phyloP scores from a whole-genome alignment of 2,329 filamentous ascomycete genomes.

The Venturia nashicola region DNA sequence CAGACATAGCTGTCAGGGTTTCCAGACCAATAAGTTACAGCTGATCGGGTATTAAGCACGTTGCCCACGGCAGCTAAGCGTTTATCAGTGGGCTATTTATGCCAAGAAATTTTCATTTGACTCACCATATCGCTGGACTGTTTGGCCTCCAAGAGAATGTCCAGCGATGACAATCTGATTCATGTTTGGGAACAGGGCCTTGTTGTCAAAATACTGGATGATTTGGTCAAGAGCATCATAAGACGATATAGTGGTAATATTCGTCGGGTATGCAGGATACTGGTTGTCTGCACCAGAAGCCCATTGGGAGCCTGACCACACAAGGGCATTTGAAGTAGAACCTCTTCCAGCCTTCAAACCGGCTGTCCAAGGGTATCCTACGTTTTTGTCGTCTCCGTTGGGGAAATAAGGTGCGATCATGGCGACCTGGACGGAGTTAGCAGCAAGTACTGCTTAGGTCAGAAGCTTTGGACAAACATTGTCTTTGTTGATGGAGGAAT shows the following conservation, averaged over 20 bases:
- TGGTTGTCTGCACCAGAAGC: slow-evolving; percentile 9
- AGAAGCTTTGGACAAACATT: background rate
- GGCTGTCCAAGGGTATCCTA: slow-evolving; percentile 2
- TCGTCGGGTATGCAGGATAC: slow-evolving; percentile 7
- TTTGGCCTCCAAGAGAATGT: slow-evolving; percentile 11
- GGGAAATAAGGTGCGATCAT: slow-evolving; percentile 11
- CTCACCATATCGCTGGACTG: slow-evolving; percentile 9
- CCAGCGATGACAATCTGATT: slow-evolving; percentile 11
- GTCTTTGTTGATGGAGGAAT: background rate
- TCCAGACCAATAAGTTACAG: slow-evolving; percentile 10
- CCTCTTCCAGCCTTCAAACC: background rate
- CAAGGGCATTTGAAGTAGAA: background rate
- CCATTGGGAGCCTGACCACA: slow-evolving; percentile 11
- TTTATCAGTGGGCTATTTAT: background rate
- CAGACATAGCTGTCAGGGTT: slow-evolving; percentile 20
- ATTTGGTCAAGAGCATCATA: slow-evolving; percentile 11
- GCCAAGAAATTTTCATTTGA: background rate
- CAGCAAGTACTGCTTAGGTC: background rate
- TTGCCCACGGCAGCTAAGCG: background rate
- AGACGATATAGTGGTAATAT: slow-evolving; percentile 7
- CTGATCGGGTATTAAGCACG: background rate
- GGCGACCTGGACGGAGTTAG: slow-evolving; percentile 2
- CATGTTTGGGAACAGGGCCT: slow-evolving; percentile 9
- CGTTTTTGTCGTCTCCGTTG: slow-evolving; percentile 11
- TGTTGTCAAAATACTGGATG: slow-evolving; percentile 10